Conservation (phyloP, 2,329 filamentous ascomycete genomes). For the Pseudogymnoascus sp. region DNA sequence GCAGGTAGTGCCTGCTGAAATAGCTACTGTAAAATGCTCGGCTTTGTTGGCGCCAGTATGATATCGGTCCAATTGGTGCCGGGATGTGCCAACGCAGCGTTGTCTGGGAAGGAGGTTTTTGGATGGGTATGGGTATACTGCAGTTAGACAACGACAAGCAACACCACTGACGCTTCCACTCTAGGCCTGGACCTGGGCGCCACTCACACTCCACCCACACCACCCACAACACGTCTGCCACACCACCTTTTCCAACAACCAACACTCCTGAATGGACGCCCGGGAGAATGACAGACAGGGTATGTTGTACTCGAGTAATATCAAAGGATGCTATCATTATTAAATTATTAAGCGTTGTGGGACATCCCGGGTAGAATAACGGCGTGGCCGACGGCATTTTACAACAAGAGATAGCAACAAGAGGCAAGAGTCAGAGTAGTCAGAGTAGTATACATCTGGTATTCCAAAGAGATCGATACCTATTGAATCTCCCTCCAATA, state of each 20-base stretch:
- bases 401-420: neutral
- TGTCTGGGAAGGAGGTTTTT: conserved; percentile 1
- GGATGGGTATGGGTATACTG: neutral
- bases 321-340: neutral
- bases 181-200: conserved; percentile 4
- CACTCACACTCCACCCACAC: neutral
- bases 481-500: neutral
- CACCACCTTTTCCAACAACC: neutral
- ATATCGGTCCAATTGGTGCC: conserved; percentile 1
- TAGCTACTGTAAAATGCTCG: neutral
- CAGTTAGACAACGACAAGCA: neutral
- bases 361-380: neutral
- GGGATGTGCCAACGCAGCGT: conserved; percentile 5
- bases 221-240: neutral
- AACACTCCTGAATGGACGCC: neutral
- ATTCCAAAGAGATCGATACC: conserved; percentile 4
- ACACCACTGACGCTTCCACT: neutral
- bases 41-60: neutral
- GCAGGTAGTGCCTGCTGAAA: conserved; percentile 5
- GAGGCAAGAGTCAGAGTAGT: too few species aligned
- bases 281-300: conserved; percentile 1
- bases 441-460: neutral
- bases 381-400: neutral
- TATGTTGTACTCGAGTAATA: neutral
- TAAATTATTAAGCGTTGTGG: neutral